phyloP scores from a whole-genome alignment of 805 yeast genomes.

The Metschnikowia corniflorae region DNA sequence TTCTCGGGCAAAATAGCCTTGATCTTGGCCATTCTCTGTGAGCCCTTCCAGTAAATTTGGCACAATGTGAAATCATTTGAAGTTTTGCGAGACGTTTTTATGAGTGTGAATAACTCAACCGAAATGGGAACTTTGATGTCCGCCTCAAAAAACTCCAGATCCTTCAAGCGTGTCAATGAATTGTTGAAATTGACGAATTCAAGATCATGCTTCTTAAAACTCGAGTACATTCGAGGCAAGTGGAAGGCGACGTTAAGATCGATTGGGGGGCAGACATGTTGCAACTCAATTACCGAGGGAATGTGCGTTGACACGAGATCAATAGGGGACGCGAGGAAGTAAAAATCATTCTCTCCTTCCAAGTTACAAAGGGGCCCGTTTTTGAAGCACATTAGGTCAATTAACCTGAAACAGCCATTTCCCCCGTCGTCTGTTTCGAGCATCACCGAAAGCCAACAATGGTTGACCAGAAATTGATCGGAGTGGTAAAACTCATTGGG shows the following conservation, averaged over 20 bases:
- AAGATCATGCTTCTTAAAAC: constrained; percentile 60
- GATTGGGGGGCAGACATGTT: constrained; percentile 82
- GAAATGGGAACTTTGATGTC: constrained; percentile 68
- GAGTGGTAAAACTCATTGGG: constrained; percentile 60
- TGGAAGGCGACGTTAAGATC: constrained; percentile 74
- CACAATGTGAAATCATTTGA: constrained; percentile 57
- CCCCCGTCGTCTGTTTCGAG: constrained; percentile 52
- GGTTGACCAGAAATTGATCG: constrained; percentile 60
- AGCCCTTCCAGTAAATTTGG: constrained; percentile 73
- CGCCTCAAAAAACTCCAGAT: constrained; percentile 75
- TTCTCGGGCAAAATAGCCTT: constrained; percentile 77
- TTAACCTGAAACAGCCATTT: constrained; percentile 54
- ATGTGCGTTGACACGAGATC: constrained; percentile 79
- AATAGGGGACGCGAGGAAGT: constrained; percentile 75
- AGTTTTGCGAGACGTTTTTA: constrained; percentile 49
- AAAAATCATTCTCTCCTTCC: constrained; percentile 47
- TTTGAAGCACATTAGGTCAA: constrained; percentile 54
- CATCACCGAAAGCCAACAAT: constrained; percentile 82
- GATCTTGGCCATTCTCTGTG: constrained; percentile 63
- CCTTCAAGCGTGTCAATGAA: constrained; percentile 67
- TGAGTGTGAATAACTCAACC: constrained; percentile 61
- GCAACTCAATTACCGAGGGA: constrained; percentile 74
- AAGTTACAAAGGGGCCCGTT: constrained; percentile 33
- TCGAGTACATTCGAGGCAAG: constrained; percentile 84
- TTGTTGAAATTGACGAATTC: constrained; percentile 66